A percentile compares a stretch with the other conserved stretches of the same genome.
phyloP scores from a whole-genome alignment of 2,329 filamentous ascomycete species.

The Colletotrichum cereale region DNA sequence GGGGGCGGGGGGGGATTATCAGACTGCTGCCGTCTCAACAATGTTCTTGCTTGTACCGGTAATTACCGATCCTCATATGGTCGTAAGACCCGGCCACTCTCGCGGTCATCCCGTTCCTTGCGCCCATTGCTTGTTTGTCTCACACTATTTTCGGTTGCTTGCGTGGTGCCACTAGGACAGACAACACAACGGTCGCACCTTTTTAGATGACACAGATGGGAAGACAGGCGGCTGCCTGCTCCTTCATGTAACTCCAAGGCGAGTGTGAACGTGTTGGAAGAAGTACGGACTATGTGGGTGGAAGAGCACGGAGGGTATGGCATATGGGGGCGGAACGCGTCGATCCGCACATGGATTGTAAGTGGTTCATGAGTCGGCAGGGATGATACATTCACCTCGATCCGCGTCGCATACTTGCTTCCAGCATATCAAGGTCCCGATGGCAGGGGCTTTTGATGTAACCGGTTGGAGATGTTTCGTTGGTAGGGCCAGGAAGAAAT shows the following conservation, averaged over 20 bases:
- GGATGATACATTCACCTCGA: constrained; percentile 17
- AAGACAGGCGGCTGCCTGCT: constrained; percentile 8
- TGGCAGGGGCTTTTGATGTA: neutral
- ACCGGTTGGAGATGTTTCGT: neutral
- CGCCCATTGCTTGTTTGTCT: constrained; percentile 24
- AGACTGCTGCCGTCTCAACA: neutral
- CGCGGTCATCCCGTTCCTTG: neutral
- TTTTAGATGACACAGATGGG: constrained; percentile 7
- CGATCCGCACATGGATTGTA: constrained; percentile 14
- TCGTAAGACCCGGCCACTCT: neutral
- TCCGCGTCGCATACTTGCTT: constrained; percentile 4
- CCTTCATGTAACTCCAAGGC: neutral
- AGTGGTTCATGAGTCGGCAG: constrained; percentile 14
- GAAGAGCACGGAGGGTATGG: neutral
- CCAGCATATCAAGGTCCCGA: neutral
- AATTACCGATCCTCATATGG: neutral
- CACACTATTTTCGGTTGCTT: constrained; percentile 16
- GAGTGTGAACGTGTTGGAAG: neutral
- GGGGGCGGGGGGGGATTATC: too few relatives aligned
- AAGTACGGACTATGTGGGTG: neutral
- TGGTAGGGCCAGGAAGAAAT: neutral
- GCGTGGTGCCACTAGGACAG: constrained; percentile 9
- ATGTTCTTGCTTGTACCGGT: neutral
- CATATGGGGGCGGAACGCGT: constrained; percentile 3
- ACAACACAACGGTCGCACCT: constrained; percentile 26